Percentiles rank a stretch among this genome's conserved stretches.
These are phyloP conservation scores for Candida schatavii DNA, from an alignment of 805 yeast genomes.

Conservation along the genomic window DNA sequence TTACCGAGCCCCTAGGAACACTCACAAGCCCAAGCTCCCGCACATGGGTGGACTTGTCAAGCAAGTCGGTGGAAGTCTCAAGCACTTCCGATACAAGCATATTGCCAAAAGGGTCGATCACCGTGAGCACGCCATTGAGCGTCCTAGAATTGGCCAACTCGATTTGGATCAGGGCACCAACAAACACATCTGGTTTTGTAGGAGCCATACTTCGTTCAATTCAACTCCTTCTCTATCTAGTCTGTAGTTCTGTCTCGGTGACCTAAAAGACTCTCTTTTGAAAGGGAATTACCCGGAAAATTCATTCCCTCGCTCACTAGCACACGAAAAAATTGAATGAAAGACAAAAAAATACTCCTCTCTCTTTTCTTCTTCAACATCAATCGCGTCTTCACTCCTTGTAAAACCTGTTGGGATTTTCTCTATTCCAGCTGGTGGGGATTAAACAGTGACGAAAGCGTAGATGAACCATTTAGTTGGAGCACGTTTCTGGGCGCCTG, in stretches of 20 bases:
- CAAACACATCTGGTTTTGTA: slow-evolving; percentile 13
- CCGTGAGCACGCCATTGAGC: slow-evolving; percentile 38
- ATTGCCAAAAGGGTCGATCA: slow-evolving; percentile 44
- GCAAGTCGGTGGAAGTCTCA: slow-evolving; percentile 29
- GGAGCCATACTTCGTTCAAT: neutral
- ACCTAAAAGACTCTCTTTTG: too few species aligned
- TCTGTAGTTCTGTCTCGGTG: too few species aligned
- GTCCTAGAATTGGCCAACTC: slow-evolving; percentile 27
- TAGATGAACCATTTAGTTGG: slow-evolving; percentile 34
- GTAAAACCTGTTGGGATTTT: slow-evolving; percentile 12
- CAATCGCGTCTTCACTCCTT: slow-evolving; percentile 39
- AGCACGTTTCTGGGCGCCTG: slow-evolving; percentile 50
- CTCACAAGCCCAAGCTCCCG: slow-evolving; percentile 55
- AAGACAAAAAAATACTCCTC: too few species aligned
- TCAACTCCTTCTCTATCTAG: neutral
- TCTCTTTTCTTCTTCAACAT: slow-evolving; percentile 25
- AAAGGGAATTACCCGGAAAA: too few species aligned
- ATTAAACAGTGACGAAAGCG: slow-evolving; percentile 34
- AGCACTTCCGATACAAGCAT: slow-evolving; percentile 31
- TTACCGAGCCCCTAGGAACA: slow-evolving; percentile 43
- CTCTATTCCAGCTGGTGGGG: slow-evolving; percentile 16
- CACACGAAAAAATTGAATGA: too few species aligned
- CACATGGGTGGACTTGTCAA: slow-evolving; percentile 19
- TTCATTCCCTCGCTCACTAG: too few species aligned
- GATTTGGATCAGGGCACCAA: slow-evolving; percentile 30